These are phyloP conservation scores for Gracilariopsis chorda DNA, from an alignment of 23 red algal species.

Conservation along the genomic window DNA sequence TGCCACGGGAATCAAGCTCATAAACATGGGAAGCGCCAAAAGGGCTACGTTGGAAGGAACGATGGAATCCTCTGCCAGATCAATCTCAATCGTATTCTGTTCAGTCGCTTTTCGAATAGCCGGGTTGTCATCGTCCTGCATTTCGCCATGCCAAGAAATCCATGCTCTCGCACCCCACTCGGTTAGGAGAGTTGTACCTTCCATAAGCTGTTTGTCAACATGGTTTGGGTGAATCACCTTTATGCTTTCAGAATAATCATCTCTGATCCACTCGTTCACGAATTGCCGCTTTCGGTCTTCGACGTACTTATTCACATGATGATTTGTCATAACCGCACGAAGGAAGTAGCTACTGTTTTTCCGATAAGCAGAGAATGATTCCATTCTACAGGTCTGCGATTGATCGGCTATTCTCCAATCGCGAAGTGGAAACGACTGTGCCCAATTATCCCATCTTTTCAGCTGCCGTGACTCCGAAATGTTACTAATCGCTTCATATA, in stretches of 20 bases:
- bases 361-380: not conserved
- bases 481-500: not conserved
- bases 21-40: slow-evolving; percentile 1
- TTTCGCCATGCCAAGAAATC: not conserved
- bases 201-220: not conserved
- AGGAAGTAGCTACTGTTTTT: not conserved
- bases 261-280: not conserved
- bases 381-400: not conserved
- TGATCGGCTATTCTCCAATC: not conserved
- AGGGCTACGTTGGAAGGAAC: slow-evolving; percentile 8
- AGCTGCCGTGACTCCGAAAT: not conserved
- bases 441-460: not conserved
- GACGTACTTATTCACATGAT: not conserved
- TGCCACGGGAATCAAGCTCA: slow-evolving; percentile 5
- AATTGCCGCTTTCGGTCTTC: not conserved
- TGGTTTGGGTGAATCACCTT: not conserved
- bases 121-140: not conserved
- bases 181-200: not conserved
- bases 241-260: not conserved
- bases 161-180: not conserved
- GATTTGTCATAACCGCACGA: not conserved
- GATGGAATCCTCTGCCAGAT: not conserved
- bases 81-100: not conserved
- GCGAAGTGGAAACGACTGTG: not conserved
- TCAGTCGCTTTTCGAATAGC: not conserved